Evolutionary conservation across 1,139 yeast species (phyloP), one percentile per base, ranked within the genome.

Genomic region (Scheffersomyces illinoinensis): DNA sequence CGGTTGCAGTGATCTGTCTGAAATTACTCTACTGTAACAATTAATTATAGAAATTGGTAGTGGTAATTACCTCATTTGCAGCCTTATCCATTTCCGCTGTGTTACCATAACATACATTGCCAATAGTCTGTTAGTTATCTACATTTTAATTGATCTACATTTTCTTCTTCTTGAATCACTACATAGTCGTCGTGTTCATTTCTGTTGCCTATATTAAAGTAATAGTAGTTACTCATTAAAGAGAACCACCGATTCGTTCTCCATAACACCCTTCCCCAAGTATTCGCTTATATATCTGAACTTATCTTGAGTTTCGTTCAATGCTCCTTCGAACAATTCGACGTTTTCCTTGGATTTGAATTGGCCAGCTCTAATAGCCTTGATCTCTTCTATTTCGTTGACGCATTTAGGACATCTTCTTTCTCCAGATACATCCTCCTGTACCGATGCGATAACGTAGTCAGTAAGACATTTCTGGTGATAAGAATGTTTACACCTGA

Each of bases 211-310:
- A 24, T 24, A 6, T 24, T 5, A 5, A 2, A 19, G n/a, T 52
- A 43, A 12, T 39, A 39, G 20, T 12, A 43, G 26, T 20, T 57
- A 56, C 26, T 62, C 59, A 46, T 59, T 58, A 59, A 66, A 54
- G 52, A 65, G 54, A 14, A 64, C 59, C 55, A 62, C 63, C 56
- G 71, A 71, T 39, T 76, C 78, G 57, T 73, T 71, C 65, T 87
- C 93, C 87, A 92, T 84, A 0, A 91, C 93, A 1, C 99, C 99
- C 61, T 91, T 85, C 4, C 97, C 97, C 56, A 93, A 83, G 71
- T 89, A 93, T 59, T 91, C 96, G 57, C 90, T 83, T 58, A 93
- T 83, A 2, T 88, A 88, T 68, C 87, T 89, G 70, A 93, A 89
- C 67, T 90, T 83, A 63, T 89, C 93, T 7, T 79, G 84, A 49